Conservation (phyloP, 73 alveolate genomes). For the Tetrahymena borealis region DNA sequence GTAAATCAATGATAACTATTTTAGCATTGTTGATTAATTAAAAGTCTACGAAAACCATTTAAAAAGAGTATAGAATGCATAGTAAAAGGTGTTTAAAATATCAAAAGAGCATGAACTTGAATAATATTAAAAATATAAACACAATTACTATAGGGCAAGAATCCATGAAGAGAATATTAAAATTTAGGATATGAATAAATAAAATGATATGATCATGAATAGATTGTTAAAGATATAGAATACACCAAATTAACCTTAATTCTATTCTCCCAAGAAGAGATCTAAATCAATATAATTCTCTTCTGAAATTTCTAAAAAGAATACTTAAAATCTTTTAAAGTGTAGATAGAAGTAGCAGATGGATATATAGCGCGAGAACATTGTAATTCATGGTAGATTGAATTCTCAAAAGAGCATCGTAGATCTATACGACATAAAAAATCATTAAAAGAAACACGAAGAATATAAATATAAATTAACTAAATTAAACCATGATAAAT, state of each 20-base stretch:
- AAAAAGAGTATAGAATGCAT: background rate
- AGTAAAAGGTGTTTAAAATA: background rate
- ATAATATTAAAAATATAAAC: background rate
- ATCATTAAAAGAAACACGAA: background rate
- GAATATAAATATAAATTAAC: background rate
- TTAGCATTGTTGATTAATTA: background rate
- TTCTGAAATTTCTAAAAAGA: background rate
- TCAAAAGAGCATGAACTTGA: background rate
- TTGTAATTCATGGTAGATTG: background rate
- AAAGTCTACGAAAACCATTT: background rate
- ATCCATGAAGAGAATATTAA: background rate
- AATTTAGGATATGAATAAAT: background rate
- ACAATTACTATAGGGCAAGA: background rate
- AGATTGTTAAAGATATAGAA: background rate
- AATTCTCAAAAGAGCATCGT: background rate
- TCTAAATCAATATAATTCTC: background rate
- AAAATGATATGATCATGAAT: background rate
- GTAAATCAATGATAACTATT: background rate
- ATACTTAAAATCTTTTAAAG: background rate
- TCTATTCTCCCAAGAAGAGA: background rate
- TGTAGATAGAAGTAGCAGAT: background rate
- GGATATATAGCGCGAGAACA: background rate
- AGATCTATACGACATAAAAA: background rate
- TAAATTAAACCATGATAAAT: background rate
- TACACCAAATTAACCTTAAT: background rate